Conservation (phyloP, 2,329 filamentous ascomycete species). For the Blastomyces parvus region DNA sequence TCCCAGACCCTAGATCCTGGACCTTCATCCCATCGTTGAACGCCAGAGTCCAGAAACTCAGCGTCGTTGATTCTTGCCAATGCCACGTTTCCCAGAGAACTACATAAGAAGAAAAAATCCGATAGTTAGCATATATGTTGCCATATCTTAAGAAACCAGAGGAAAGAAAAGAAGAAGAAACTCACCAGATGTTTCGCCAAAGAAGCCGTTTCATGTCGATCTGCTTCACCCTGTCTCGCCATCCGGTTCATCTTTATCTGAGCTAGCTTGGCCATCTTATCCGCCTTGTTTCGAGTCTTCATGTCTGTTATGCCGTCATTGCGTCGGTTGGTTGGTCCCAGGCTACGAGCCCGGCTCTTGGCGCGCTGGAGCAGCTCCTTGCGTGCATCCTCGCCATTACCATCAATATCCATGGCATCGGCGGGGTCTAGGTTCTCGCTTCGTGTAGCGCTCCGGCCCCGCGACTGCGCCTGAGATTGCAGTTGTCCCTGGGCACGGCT, state of each 20-base stretch:
- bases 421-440: conserved; percentile 53
- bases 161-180: conserved; percentile 20
- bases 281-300: conserved; percentile 62
- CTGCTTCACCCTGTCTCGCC: conserved; percentile 92
- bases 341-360: conserved; percentile 58
- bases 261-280: conserved; percentile 74
- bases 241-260: conserved; percentile 99
- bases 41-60: conserved; percentile 15
- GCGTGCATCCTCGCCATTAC: conserved; percentile 28
- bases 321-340: conserved; percentile 41
- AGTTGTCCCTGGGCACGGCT: conserved; percentile 57
- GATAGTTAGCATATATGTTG: conserved; percentile 25
- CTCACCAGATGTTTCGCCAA: conserved; percentile 85
- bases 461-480: conserved; percentile 45
- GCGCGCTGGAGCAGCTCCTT: conserved; percentile 51
- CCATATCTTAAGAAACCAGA: conserved; percentile 12
- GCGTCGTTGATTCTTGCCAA: conserved; percentile 64
- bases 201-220: conserved; percentile 74
- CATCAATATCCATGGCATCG: conserved; percentile 41
- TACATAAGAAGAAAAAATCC: conserved; percentile 26
- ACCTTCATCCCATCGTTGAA: conserved; percentile 6
- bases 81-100: conserved; percentile 84
- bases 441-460: conserved; percentile 61
- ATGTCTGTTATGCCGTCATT: conserved; percentile 54
- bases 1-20: neutral